phyloP scores from a whole-genome alignment of 2,329 filamentous ascomycete species.

The Cordyceps javanica region DNA sequence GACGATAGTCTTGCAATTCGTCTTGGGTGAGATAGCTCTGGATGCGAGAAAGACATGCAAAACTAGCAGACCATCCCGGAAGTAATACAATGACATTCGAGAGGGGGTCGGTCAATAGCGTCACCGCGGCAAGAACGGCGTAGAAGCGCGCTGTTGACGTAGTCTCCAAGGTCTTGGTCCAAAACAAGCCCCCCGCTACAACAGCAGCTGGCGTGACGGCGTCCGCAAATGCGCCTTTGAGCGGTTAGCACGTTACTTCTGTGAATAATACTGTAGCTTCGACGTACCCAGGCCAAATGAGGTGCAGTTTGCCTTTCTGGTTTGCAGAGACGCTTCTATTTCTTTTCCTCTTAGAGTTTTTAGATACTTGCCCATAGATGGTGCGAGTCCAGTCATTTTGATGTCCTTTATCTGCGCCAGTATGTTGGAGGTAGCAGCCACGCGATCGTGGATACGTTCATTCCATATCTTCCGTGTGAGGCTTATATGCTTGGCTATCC shows the following conservation, averaged over 20 bases:
- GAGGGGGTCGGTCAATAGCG: background rate
- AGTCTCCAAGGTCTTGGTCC: background rate
- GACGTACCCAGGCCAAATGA: too few species aligned
- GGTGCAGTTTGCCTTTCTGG: too few species aligned
- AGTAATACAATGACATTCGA: background rate
- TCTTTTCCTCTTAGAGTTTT: background rate
- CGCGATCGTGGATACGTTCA: background rate
- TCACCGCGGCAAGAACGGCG: background rate
- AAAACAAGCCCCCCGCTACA: background rate
- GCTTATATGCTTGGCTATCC: too few species aligned
- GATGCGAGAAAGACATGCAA: slow-evolving; percentile 4
- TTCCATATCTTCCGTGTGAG: slow-evolving; percentile 1
- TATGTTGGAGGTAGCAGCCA: slow-evolving; percentile 2
- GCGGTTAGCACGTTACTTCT: too few species aligned
- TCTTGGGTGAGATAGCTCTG: slow-evolving; percentile 5
- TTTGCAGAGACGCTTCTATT: background rate
- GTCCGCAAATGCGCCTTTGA: too few species aligned
- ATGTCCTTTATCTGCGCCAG: slow-evolving; percentile 4
- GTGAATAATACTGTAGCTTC: too few species aligned
- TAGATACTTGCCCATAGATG: background rate
- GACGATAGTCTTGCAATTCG: too few species aligned
- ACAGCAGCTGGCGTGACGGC: background rate
- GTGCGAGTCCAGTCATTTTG: background rate
- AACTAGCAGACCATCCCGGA: background rate
- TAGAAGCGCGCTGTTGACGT: background rate